These are phyloP conservation scores for Penicillium roqueforti DNA, from an alignment of 495 filamentous ascomycete species.

Conservation along the genomic window DNA sequence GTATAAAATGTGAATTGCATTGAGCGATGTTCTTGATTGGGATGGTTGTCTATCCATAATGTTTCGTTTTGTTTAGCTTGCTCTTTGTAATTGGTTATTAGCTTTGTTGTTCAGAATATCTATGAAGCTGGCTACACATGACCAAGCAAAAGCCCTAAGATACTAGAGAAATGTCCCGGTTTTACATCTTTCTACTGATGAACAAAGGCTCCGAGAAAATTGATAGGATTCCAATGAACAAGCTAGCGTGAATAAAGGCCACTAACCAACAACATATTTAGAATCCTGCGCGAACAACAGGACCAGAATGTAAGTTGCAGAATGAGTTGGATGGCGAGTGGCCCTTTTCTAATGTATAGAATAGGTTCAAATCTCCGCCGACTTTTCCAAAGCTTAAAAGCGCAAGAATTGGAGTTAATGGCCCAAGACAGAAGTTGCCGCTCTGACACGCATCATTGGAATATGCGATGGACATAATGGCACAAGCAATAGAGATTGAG, in stretches of 20 bases:
- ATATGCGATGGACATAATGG: not conserved
- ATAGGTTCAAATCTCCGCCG: not conserved
- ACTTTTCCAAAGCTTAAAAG: not conserved
- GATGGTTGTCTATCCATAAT: not conserved
- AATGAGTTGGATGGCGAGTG: not conserved
- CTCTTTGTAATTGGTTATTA: not conserved
- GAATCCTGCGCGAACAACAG: not conserved
- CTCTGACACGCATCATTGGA: not conserved
- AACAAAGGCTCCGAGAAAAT: not conserved
- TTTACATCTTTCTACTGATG: not conserved
- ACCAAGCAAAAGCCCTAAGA: not conserved
- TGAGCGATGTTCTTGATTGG: not conserved
- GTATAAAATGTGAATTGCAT: constrained; percentile 38
- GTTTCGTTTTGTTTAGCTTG: not conserved
- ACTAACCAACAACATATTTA: not conserved
- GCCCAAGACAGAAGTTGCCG: not conserved
- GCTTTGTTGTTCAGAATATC: constrained; percentile 4
- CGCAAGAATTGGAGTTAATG: not conserved
- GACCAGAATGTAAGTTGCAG: not conserved
- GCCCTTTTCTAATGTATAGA: not conserved
- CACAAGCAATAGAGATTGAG: not conserved
- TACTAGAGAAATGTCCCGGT: not conserved
- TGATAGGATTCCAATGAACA: constrained; percentile 2
- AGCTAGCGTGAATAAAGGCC: not conserved
- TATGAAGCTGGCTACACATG: not conserved